A percentile compares a stretch with the other conserved stretches of the same genome.
phyloP scores from a whole-genome alignment of 2,329 filamentous ascomycete species.

The Paraconiothyrium brasiliense region DNA sequence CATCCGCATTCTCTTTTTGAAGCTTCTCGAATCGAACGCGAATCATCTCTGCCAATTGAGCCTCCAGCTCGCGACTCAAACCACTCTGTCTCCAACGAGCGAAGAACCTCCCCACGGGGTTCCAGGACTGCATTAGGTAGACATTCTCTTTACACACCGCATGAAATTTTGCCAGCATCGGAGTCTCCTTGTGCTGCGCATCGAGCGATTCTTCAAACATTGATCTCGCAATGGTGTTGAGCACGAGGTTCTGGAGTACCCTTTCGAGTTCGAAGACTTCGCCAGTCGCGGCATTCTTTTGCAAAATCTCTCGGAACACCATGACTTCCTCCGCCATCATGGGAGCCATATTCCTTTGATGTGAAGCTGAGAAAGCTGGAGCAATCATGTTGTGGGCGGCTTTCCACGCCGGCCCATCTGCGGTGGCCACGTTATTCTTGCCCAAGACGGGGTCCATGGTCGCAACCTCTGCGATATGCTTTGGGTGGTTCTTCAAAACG shows the following conservation, averaged over 20 bases:
- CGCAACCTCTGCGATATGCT: slow-evolving; percentile 32
- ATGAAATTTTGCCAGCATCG: slow-evolving; percentile 31
- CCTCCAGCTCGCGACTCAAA: slow-evolving; percentile 38
- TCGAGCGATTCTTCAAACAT: slow-evolving; percentile 37
- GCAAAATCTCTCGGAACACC: slow-evolving; percentile 39
- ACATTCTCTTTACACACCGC: slow-evolving; percentile 26
- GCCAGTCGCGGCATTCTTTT: slow-evolving; percentile 28
- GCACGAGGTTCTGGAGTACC: slow-evolving; percentile 28
- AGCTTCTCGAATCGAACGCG: slow-evolving; percentile 49
- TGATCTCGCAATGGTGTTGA: slow-evolving; percentile 39
- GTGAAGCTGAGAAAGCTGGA: slow-evolving; percentile 45
- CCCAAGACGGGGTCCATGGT: slow-evolving; percentile 41
- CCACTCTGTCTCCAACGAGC: slow-evolving; percentile 19
- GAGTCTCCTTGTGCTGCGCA: slow-evolving; percentile 35
- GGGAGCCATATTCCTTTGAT: slow-evolving; percentile 42
- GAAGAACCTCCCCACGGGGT: slow-evolving; percentile 30
- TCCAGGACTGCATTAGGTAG: slow-evolving; percentile 28
- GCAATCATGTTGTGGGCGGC: slow-evolving; percentile 45
- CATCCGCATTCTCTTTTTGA: slow-evolving; percentile 41
- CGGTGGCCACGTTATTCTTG: slow-evolving; percentile 37
- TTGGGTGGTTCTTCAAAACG: slow-evolving; percentile 43
- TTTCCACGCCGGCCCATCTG: slow-evolving; percentile 49
- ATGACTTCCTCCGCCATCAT: slow-evolving; percentile 46
- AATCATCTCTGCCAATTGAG: slow-evolving; percentile 45
- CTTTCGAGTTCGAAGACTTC: slow-evolving; percentile 40